Evolutionary conservation across 1,284 basidiomycete genomes (phyloP).

Genomic region (Schizophyllum amplum): DNA sequence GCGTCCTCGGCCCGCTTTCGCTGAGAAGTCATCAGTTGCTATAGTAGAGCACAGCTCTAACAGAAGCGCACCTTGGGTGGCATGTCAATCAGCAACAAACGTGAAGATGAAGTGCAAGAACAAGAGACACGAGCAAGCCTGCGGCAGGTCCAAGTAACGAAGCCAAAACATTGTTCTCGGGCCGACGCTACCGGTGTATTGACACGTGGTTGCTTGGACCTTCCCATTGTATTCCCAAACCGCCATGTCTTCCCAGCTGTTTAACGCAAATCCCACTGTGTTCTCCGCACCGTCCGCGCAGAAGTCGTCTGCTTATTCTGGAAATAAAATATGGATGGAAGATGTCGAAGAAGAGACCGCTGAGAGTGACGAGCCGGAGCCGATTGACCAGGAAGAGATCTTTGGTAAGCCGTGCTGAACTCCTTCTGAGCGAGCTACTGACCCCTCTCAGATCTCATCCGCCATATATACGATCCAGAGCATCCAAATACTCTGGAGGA

Average conservation of each 20-base stretch:
- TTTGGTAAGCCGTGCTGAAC: constrained; percentile 36
- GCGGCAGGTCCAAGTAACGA: background rate
- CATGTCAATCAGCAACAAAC: constrained; percentile 16
- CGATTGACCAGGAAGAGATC: constrained; percentile 64
- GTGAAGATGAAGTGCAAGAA: background rate
- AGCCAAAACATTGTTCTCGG: background rate
- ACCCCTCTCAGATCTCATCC: constrained; percentile 66
- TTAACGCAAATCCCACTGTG: constrained; percentile 58
- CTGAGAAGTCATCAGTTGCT: constrained; percentile 16
- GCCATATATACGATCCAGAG: constrained; percentile 93
- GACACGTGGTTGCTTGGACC: background rate
- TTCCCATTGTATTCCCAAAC: background rate
- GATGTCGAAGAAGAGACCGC: constrained; percentile 27
- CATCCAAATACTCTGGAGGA: constrained; percentile 97
- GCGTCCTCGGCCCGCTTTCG: constrained; percentile 33
- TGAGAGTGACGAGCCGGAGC: constrained; percentile 38
- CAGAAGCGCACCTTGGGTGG: constrained; percentile 18
- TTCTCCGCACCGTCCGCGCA: constrained; percentile 37
- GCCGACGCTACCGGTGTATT: background rate
- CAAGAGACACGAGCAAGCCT: background rate
- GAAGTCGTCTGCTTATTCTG: constrained; percentile 26
- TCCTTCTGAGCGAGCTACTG: background rate
- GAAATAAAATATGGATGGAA: constrained; percentile 43
- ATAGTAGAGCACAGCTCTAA: no score
- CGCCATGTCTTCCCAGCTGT: constrained; percentile 42